Percentiles rank a stretch among this genome's conserved stretches.
Evolutionary conservation across 2,329 filamentous ascomycete genomes (phyloP).

Genomic region (Penicillium sp.): DNA sequence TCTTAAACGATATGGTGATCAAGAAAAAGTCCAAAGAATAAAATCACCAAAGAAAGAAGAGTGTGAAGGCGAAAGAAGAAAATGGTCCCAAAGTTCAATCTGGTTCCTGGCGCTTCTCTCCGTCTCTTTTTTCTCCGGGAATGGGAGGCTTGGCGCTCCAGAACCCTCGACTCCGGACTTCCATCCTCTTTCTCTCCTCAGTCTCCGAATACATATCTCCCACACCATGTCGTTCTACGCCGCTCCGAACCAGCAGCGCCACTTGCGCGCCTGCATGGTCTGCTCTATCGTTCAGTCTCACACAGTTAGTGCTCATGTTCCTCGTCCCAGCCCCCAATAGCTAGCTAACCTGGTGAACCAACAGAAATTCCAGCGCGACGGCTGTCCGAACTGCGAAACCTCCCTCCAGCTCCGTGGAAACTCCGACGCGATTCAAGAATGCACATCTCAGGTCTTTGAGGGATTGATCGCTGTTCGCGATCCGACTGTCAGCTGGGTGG

Average conservation of each 20-base stretch:
- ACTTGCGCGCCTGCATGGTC: conserved; percentile 96
- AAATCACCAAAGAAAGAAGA: not conserved
- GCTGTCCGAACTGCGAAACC: conserved; percentile 95
- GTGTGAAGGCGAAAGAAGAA: not conserved
- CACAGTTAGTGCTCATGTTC: conserved; percentile 53
- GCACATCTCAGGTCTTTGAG: conserved; percentile 95
- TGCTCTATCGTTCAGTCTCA: conserved; percentile 91
- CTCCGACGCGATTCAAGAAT: conserved; percentile 80
- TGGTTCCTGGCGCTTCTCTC: conserved; percentile 15
- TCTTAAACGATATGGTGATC: not conserved
- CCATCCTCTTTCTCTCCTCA: conserved; percentile 4
- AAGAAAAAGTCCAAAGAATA: not conserved
- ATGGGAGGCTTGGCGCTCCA: conserved; percentile 34
- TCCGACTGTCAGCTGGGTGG: conserved; percentile 86
- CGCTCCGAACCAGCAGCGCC: conserved; percentile 73
- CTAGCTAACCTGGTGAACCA: not conserved
- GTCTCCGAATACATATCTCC: conserved; percentile 1
- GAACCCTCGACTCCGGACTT: conserved; percentile 22
- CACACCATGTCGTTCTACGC: conserved; percentile 60
- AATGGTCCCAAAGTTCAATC: conserved; percentile 2
- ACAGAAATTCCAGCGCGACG: conserved; percentile 80
- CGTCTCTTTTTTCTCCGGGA: conserved; percentile 16
- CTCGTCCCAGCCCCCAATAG: not conserved
- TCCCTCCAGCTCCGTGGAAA: conserved; percentile 81
- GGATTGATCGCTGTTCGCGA: conserved; percentile 84